phyloP scores from a whole-genome alignment of 139 green algal genomes.

The Chloropicon primus region DNA sequence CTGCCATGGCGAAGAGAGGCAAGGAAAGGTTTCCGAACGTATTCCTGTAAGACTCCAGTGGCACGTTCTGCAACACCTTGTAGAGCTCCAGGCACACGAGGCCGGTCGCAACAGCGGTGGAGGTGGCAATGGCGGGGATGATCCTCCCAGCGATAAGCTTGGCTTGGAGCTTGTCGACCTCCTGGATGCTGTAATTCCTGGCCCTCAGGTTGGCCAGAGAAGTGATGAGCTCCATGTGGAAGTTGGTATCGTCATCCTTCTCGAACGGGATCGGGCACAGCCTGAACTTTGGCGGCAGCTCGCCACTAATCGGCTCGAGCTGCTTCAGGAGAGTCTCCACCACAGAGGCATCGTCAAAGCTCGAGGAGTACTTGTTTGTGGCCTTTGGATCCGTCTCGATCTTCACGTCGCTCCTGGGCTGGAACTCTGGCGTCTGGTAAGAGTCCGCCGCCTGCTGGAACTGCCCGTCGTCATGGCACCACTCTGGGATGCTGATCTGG shows the following conservation, averaged over 20 bases:
- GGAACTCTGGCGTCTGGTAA: constrained; percentile 63
- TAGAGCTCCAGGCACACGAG: constrained; percentile 96
- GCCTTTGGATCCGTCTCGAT: constrained; percentile 98
- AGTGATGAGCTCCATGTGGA: constrained; percentile 92
- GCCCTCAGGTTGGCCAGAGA: constrained; percentile 94
- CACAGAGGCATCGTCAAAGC: constrained; percentile 47
- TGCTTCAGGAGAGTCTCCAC: constrained; percentile 47
- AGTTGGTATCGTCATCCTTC: constrained; percentile 92
- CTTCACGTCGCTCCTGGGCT: constrained; percentile 68
- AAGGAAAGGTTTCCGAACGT: constrained; percentile 97
- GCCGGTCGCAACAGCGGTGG: constrained; percentile 84
- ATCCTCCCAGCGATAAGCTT: constrained; percentile 87
- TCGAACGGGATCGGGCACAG: constrained; percentile 17
- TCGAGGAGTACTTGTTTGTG: constrained; percentile 1
- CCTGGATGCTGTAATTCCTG: constrained; percentile 71
- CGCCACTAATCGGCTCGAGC: constrained; percentile 21
- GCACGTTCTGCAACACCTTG: constrained; percentile 65
- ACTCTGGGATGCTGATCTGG: constrained; percentile 57
- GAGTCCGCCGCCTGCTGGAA: constrained; percentile 27
- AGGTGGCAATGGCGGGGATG: constrained; percentile 94
- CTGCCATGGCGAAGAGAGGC: constrained; percentile 91
- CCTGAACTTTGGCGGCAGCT: constrained; percentile 4
- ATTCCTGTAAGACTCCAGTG: constrained; percentile 83
- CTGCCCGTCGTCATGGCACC: constrained; percentile 31
- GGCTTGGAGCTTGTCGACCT: constrained; percentile 84